These are phyloP conservation scores for Maudiozyma turicensis DNA, from an alignment of 805 yeast genomes.

Conservation along the genomic window DNA sequence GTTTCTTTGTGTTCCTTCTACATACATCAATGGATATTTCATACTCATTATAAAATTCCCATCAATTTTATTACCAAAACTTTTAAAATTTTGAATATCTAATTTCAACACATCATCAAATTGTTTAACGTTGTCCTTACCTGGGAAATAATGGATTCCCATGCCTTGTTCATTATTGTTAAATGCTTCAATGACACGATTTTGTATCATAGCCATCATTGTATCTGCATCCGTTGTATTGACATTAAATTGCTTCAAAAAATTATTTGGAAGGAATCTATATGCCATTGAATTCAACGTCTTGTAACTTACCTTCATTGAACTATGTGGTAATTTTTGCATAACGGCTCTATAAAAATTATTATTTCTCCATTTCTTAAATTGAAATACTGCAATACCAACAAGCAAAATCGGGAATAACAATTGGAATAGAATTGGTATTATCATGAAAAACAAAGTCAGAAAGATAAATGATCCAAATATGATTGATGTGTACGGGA, in stretches of 20 bases:
- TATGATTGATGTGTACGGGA: slow-evolving; percentile 8
- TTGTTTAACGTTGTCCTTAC: slow-evolving; percentile 8
- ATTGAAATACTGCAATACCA: slow-evolving; percentile 16
- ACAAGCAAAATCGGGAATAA: slow-evolving; percentile 19
- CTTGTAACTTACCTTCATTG: slow-evolving; percentile 8
- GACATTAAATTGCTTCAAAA: slow-evolving; percentile 1
- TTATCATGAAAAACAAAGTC: slow-evolving; percentile 4
- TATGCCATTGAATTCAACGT: slow-evolving; percentile 13
- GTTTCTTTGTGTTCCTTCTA: slow-evolving; percentile 3
- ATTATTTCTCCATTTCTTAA: slow-evolving; percentile 16
- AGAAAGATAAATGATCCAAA: slow-evolving; percentile 7
- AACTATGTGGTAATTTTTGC: slow-evolving; percentile 9
- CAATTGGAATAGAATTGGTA: slow-evolving; percentile 11
- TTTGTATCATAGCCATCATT: slow-evolving; percentile 9
- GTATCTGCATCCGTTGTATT: slow-evolving; percentile 4
- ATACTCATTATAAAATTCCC: slow-evolving; percentile 8
- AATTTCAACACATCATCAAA: slow-evolving; percentile 8
- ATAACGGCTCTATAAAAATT: slow-evolving; percentile 11
- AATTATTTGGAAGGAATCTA: slow-evolving; percentile 4
- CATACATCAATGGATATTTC: slow-evolving; percentile 10
- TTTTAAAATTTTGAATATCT: slow-evolving; percentile 4
- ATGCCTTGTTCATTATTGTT: slow-evolving; percentile 16
- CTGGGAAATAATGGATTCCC: slow-evolving; percentile 9
- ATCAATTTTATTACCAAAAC: slow-evolving; percentile 7
- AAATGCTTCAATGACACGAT: slow-evolving; percentile 18